phyloP scores from a whole-genome alignment of 139 green algal species.

The Chlamydomonas incerta region DNA sequence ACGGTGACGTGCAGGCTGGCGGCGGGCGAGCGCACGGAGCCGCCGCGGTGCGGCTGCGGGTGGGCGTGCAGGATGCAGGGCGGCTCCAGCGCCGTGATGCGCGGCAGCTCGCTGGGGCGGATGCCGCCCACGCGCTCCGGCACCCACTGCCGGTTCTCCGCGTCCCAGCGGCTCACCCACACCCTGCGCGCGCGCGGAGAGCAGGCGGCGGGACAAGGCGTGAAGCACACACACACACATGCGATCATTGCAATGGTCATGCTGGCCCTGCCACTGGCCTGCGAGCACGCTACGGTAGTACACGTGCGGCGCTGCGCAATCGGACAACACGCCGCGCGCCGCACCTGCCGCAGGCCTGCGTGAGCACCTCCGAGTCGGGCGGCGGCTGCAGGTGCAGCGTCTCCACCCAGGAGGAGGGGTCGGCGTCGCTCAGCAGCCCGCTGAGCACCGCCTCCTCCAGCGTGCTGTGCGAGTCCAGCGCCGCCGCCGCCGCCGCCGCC shows the following conservation, averaged over 20 bases:
- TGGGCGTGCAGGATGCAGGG: constrained; percentile 4
- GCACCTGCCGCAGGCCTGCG: constrained; percentile 43
- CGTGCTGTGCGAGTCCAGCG: neutral
- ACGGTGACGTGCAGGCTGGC: neutral
- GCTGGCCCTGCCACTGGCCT: no score
- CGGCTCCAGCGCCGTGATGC: constrained; percentile 17
- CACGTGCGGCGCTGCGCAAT: no score
- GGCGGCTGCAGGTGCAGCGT: constrained; percentile 40
- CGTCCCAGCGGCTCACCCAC: constrained; percentile 35
- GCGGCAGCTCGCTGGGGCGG: constrained; percentile 9
- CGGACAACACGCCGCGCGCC: neutral
- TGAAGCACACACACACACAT: no score
- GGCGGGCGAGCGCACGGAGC: neutral
- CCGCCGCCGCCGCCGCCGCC: neutral
- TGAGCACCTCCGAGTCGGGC: constrained; percentile 38
- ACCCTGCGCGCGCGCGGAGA: neutral
- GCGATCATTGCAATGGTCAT: no score
- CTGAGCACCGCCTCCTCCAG: constrained; percentile 41
- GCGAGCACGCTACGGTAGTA: no score
- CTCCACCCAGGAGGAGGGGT: constrained; percentile 32
- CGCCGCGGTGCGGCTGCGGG: neutral
- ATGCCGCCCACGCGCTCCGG: constrained; percentile 18
- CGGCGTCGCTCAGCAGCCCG: constrained; percentile 7
- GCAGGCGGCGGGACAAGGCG: neutral
- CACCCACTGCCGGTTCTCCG: neutral